Conservation (phyloP, 1,139 yeast genomes). For the Diutina rugosa region DNA sequence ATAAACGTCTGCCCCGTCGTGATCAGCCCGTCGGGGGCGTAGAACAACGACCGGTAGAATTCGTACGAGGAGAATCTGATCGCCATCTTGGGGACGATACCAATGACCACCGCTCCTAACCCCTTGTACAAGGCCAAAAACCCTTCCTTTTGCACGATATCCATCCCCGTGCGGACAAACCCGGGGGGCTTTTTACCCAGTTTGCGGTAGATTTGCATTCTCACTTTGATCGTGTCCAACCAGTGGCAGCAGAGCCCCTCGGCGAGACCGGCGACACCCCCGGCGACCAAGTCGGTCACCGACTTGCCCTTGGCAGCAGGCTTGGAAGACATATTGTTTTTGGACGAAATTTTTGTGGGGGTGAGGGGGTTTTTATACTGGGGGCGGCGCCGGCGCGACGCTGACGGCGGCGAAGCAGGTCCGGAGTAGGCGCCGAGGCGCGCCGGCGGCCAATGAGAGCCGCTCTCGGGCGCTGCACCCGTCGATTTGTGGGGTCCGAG, state of each 20-base stretch:
- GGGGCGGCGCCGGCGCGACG: background rate
- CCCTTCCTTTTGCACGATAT: conserved; percentile 71
- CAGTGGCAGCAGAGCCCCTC: conserved; percentile 98
- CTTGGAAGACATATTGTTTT: conserved; percentile 10
- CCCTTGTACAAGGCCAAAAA: conserved; percentile 87
- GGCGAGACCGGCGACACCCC: conserved; percentile 94
- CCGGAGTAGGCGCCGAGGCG: no score
- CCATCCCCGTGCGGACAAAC: conserved; percentile 67
- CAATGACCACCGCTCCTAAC: conserved; percentile 91
- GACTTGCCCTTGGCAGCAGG: conserved; percentile 17
- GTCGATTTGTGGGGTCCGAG: no score
- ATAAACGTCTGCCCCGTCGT: conserved; percentile 64
- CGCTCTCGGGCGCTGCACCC: no score
- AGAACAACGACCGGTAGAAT: conserved; percentile 61
- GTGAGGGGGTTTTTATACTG: background rate
- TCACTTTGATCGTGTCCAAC: conserved; percentile 84
- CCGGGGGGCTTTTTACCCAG: conserved; percentile 68
- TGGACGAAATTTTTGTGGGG: background rate
- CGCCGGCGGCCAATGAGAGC: no score
- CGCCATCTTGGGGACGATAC: conserved; percentile 98
- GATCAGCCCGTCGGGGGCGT: conserved; percentile 54
- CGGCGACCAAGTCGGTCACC: conserved; percentile 76
- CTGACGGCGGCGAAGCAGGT: no score
- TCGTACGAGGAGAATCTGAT: conserved; percentile 92
- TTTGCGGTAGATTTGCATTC: conserved; percentile 81